A percentile compares a stretch with the other conserved stretches of the same genome.
These are phyloP conservation scores for Pyrus communis DNA, from an alignment of 306 rosid species.

Conservation along the genomic window DNA sequence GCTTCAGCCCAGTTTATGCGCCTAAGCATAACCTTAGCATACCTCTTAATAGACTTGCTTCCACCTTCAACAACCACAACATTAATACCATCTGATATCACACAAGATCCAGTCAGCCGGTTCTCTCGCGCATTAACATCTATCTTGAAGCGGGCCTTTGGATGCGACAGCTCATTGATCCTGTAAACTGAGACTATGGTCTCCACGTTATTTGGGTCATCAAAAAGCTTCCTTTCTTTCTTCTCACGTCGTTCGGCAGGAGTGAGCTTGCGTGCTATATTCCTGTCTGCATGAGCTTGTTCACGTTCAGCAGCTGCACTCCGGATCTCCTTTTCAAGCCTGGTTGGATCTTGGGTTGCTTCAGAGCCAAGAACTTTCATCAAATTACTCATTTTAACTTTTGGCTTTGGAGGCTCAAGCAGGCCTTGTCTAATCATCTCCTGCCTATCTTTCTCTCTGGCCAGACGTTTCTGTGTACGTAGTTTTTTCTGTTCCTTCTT, in stretches of 20 bases:
- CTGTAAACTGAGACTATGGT: slow-evolving; percentile 68
- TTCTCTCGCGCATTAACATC: slow-evolving; percentile 88
- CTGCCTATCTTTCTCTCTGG: slow-evolving; percentile 85
- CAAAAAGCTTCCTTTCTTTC: slow-evolving; percentile 88
- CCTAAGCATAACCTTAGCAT: slow-evolving; percentile 82
- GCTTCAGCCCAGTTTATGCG: slow-evolving; percentile 80
- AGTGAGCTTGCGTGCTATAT: slow-evolving; percentile 94
- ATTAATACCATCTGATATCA: slow-evolving; percentile 64
- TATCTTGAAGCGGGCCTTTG: slow-evolving; percentile 83
- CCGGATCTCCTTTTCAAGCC: slow-evolving; percentile 84
- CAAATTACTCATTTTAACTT: slow-evolving; percentile 91
- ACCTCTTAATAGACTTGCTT: slow-evolving; percentile 85
- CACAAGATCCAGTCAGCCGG: slow-evolving; percentile 84
- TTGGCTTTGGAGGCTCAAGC: slow-evolving; percentile 86
- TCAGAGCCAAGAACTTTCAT: slow-evolving; percentile 95
- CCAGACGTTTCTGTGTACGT: slow-evolving; percentile 84
- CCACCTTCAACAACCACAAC: slow-evolving; percentile 92
- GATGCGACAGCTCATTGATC: slow-evolving; percentile 79
- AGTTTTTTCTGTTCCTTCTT: slow-evolving; percentile 96
- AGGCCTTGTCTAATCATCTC: slow-evolving; percentile 97
- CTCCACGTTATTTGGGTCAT: slow-evolving; percentile 56
- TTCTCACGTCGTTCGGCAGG: slow-evolving; percentile 95
- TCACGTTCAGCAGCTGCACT: slow-evolving; percentile 99
- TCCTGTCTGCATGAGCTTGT: slow-evolving; percentile 95
- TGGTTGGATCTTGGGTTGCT: slow-evolving; percentile 98